Percentiles rank a stretch among this genome's conserved stretches.
Evolutionary conservation across 371 early-diverging fungal species (phyloP).

Genomic region (Rhizomucor pusillus): DNA sequence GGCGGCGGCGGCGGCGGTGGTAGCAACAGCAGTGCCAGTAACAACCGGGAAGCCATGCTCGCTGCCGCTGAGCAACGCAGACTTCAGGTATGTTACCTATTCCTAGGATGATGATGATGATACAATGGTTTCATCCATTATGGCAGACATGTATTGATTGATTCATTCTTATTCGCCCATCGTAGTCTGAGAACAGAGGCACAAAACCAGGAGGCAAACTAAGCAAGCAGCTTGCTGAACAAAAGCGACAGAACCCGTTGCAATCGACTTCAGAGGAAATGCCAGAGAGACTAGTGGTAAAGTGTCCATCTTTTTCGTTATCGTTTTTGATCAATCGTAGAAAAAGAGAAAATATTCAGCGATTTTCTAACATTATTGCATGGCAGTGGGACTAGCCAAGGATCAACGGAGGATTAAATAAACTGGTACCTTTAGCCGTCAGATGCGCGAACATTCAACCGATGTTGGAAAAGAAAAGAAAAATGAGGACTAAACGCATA

Average conservation of each 20-base stretch:
- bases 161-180: neutral
- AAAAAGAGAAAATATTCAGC: too few species aligned
- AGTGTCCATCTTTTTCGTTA: conserved; percentile 2
- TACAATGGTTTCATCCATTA: too few species aligned
- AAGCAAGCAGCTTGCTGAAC: conserved; percentile 33
- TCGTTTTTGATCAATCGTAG: too few species aligned
- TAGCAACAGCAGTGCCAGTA: neutral
- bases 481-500: too few species aligned
- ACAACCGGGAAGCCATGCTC: conserved; percentile 28
- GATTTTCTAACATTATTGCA: neutral
- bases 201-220: conserved; percentile 30
- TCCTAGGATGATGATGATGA: neutral
- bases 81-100: conserved; percentile 13
- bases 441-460: too few species aligned
- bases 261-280: neutral
- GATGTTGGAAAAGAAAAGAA: too few species aligned
- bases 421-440: too few species aligned
- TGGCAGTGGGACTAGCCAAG: neutral
- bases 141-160: too few species aligned
- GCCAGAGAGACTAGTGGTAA: conserved; percentile 6
- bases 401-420: neutral
- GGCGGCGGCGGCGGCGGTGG: neutral
- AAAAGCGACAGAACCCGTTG: conserved; percentile 13
- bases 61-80: conserved; percentile 36
- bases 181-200: conserved; percentile 36